Percentiles rank a stretch among this genome's conserved stretches.
Conservation (phyloP, 306 rosid genomes). For the Vachellia collinsii region DNA sequence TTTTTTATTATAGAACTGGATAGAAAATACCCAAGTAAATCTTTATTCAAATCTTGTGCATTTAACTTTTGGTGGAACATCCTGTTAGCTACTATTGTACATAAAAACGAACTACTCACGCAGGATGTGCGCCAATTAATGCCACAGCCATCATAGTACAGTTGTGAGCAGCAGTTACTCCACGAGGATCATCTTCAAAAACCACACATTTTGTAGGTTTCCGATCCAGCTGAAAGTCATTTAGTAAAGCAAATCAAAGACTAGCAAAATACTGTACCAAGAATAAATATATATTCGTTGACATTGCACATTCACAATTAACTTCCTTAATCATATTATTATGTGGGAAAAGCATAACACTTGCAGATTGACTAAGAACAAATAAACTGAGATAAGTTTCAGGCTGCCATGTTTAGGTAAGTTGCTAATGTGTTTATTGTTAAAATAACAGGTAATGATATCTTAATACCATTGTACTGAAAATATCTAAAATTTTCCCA, state of each 20-base stretch:
- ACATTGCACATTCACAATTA: neutral
- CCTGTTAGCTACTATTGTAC: conserved; percentile 7
- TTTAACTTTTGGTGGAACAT: conserved; percentile 2
- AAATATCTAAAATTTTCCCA: neutral
- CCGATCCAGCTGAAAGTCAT: conserved; percentile 74
- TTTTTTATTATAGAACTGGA: neutral
- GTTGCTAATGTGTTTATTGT: neutral
- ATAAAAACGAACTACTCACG: conserved; percentile 58
- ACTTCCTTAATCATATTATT: neutral
- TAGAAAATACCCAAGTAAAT: neutral
- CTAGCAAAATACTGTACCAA: conserved; percentile 2
- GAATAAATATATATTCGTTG: neutral
- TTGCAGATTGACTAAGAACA: neutral
- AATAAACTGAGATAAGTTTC: neutral
- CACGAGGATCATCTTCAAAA: conserved; percentile 97
- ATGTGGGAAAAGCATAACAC: neutral
- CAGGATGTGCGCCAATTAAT: conserved; percentile 85
- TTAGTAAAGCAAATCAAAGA: conserved; percentile 34
- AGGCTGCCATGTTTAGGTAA: conserved; percentile 13
- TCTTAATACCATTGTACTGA: neutral
- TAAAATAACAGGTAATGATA: neutral
- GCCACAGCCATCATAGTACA: conserved; percentile 99
- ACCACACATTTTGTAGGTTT: conserved; percentile 97
- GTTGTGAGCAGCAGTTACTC: conserved; percentile 97
- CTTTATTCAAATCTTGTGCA: neutral